Evolutionary conservation across 371 early-diverging fungal species (phyloP).

Genomic region (Capillidium rhysosporum): DNA sequence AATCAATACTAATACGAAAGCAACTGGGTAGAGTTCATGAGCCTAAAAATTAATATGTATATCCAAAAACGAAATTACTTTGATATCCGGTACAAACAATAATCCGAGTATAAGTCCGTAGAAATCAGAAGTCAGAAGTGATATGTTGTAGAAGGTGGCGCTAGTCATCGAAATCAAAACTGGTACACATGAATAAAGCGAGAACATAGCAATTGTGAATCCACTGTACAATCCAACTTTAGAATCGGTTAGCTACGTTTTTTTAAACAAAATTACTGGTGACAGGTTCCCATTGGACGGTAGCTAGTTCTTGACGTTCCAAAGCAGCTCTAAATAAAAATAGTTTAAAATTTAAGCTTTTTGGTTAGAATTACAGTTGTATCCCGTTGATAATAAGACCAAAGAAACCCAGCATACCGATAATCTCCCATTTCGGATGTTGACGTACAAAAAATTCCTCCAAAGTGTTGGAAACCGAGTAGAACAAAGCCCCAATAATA

Average conservation of each 20-base stretch:
- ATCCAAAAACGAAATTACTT: conserved; percentile 10
- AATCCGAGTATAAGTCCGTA: conserved; percentile 49
- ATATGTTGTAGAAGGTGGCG: conserved; percentile 55
- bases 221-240: conserved; percentile 32
- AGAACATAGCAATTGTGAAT: conserved; percentile 40
- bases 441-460: conserved; percentile 47
- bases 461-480: conserved; percentile 41
- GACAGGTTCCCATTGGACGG: conserved; percentile 16
- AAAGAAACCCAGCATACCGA: conserved; percentile 47
- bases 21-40: conserved; percentile 33
- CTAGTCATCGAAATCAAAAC: conserved; percentile 40
- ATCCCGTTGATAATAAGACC: conserved; percentile 44
- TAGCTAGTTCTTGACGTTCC: conserved; percentile 25
- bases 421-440: conserved; percentile 43
- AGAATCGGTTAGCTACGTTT: conserved; percentile 8
- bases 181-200: conserved; percentile 41
- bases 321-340: conserved; percentile 17
- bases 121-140: conserved; percentile 54
- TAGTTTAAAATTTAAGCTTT: not conserved
- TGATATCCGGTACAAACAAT: conserved; percentile 31
- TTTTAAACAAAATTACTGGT: conserved; percentile 5
- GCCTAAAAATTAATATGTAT: conserved; percentile 10
- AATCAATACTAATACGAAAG: conserved; percentile 33
- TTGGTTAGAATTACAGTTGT: conserved; percentile 20
- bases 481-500: conserved; percentile 43